Conservation (phyloP, 2,329 filamentous ascomycete genomes). For the Arthrobotrys sinensis region DNA sequence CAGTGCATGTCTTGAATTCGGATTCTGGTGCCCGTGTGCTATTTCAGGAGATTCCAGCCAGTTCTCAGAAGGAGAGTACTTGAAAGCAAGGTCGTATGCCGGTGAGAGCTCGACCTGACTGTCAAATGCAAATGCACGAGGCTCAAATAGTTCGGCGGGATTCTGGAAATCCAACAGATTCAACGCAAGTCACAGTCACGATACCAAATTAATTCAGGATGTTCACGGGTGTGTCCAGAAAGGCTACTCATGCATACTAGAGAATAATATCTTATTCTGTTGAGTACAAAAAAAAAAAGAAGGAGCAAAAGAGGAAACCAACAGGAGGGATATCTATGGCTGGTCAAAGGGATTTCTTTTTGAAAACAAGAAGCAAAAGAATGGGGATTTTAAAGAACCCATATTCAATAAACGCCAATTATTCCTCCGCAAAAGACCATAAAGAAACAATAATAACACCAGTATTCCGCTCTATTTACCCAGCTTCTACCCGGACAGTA, state of each 20-base stretch:
- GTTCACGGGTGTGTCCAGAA: neutral
- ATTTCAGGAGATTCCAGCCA: neutral
- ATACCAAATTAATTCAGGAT: neutral
- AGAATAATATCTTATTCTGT: neutral
- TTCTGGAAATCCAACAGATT: conserved; percentile 27
- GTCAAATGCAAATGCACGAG: conserved; percentile 11
- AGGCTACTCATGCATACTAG: neutral
- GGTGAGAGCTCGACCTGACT: neutral
- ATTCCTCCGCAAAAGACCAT: neutral
- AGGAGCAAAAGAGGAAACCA: neutral
- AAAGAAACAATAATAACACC: conserved; percentile 3
- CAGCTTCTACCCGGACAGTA: neutral
- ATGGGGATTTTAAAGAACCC: neutral
- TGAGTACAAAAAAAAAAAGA: neutral
- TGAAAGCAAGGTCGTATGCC: neutral
- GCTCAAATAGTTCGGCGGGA: neutral
- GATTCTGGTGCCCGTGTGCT: neutral
- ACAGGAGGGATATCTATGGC: neutral
- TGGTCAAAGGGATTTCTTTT: no score
- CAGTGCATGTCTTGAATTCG: conserved; percentile 15
- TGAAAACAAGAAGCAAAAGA: neutral
- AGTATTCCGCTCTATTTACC: neutral
- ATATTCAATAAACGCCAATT: neutral
- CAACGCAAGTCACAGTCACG: conserved; percentile 22
- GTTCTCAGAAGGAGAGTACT: neutral